Conservation (phyloP, 83 land plant genomes). For the Picea mariana region DNA sequence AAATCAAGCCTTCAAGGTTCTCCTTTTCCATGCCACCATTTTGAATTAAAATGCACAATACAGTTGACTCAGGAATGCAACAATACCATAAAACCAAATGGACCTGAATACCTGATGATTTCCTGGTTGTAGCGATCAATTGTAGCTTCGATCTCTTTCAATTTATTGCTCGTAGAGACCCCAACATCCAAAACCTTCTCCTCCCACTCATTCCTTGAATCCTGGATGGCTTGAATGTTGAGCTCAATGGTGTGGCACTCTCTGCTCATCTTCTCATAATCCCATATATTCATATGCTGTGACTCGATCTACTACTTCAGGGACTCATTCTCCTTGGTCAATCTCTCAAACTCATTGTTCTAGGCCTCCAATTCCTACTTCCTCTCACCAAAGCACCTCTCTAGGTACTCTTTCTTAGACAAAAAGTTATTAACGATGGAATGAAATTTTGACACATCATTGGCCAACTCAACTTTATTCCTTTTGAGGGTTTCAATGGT, state of each 20-base stretch:
- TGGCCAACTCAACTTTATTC: constrained; percentile 42
- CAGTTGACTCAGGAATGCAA: too few species aligned
- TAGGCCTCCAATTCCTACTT: constrained; percentile 53
- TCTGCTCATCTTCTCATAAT: too few species aligned
- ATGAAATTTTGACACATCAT: constrained; percentile 67
- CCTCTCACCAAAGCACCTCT: constrained; percentile 50
- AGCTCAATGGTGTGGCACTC: constrained; percentile 65
- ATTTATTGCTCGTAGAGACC: constrained; percentile 27
- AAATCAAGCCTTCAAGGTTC: too few species aligned
- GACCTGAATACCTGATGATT: too few species aligned
- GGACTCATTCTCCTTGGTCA: constrained; percentile 54
- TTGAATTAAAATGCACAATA: too few species aligned
- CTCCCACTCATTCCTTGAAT: constrained; percentile 45
- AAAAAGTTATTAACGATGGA: constrained; percentile 30
- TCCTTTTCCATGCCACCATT: too few species aligned
- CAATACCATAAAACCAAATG: too few species aligned
- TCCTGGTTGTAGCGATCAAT: too few species aligned
- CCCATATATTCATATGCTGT: too few species aligned
- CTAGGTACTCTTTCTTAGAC: constrained; percentile 29
- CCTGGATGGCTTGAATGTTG: constrained; percentile 47
- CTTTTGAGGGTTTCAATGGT: constrained; percentile 41
- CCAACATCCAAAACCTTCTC: constrained; percentile 76
- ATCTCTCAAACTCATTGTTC: constrained; percentile 40
- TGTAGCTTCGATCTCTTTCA: constrained; percentile 54
- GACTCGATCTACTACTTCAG: too few species aligned